A percentile compares a stretch with the other conserved stretches of the same genome.
Evolutionary conservation across 805 yeast species (phyloP).

Genomic region (Lachancea dasiensis): DNA sequence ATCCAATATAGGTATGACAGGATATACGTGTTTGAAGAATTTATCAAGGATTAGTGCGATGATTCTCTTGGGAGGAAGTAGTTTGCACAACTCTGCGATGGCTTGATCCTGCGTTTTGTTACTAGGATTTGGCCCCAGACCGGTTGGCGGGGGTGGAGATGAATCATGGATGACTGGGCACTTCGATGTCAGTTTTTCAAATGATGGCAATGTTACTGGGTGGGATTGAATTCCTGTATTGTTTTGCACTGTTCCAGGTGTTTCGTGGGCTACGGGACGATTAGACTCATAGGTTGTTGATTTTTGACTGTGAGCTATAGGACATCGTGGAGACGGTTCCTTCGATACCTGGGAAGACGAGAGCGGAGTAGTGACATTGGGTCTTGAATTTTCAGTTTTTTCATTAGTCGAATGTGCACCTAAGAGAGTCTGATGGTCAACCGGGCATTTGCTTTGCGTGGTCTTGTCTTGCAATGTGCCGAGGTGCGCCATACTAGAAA

Average conservation of each 20-base stretch:
- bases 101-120: constrained; percentile 19
- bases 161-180: constrained; percentile 26
- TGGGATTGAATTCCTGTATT: not conserved
- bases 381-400: not conserved
- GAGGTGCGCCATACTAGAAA: constrained; percentile 2
- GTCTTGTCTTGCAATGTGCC: not conserved
- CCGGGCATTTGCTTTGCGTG: constrained; percentile 12
- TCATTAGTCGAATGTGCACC: not conserved
- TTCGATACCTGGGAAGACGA: not conserved
- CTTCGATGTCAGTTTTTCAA: constrained; percentile 22
- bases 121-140: constrained; percentile 1
- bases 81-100: constrained; percentile 30
- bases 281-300: not conserved
- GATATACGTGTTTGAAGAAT: constrained; percentile 54
- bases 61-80: constrained; percentile 49
- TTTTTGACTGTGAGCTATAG: not conserved
- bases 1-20: constrained; percentile 62
- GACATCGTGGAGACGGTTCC: not conserved
- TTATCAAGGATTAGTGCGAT: constrained; percentile 53
- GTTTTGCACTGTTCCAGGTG: not conserved
- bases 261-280: constrained; percentile 5
- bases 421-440: constrained; percentile 21
- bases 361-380: not conserved
- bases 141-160: constrained; percentile 13
- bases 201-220: constrained; percentile 19